These are phyloP conservation scores for Tetracladium marchalianum DNA, from an alignment of 495 filamentous ascomycete species.

Conservation along the genomic window DNA sequence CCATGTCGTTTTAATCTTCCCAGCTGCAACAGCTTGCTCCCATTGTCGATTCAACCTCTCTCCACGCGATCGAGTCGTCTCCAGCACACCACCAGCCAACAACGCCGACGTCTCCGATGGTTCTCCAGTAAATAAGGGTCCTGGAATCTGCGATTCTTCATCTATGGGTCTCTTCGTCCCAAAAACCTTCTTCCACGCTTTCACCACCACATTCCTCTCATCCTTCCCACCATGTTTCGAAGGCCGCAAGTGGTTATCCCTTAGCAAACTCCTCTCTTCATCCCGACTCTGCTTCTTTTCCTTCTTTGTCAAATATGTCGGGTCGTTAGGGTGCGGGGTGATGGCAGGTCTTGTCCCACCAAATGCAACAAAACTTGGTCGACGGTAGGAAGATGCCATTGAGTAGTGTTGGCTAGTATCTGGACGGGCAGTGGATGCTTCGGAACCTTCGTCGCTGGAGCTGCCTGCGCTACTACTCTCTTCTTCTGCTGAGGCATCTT, in stretches of 20 bases:
- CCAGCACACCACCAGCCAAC: conserved; percentile 2
- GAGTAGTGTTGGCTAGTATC: conserved; percentile 34
- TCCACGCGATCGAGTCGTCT: conserved; percentile 15
- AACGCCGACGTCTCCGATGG: conserved; percentile 32
- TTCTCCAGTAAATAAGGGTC: conserved; percentile 6
- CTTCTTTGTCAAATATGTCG: conserved; percentile 42
- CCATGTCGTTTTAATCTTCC: conserved; percentile 75
- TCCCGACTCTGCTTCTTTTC: conserved; percentile 36
- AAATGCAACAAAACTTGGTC: conserved; percentile 54
- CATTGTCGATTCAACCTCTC: conserved; percentile 50
- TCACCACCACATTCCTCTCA: conserved; percentile 8
- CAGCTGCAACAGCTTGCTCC: conserved; percentile 66
- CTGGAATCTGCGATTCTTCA: conserved; percentile 4
- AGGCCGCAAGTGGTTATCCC: conserved; percentile 67
- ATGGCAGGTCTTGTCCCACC: conserved; percentile 42
- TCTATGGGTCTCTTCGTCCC: conserved; percentile 36
- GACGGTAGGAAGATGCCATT: conserved; percentile 60
- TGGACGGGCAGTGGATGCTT: conserved; percentile 36
- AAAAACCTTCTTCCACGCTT: conserved; percentile 30
- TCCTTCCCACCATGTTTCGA: conserved; percentile 40
- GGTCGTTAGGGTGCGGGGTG: conserved; percentile 31
- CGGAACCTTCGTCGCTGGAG: conserved; percentile 25
- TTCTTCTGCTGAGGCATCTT: conserved; percentile 34
- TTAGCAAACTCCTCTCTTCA: conserved; percentile 65
- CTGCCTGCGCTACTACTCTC: conserved; percentile 14